These are phyloP conservation scores for Coniochaeta prunicola DNA, from an alignment of 2,329 filamentous ascomycete species.

Conservation along the genomic window DNA sequence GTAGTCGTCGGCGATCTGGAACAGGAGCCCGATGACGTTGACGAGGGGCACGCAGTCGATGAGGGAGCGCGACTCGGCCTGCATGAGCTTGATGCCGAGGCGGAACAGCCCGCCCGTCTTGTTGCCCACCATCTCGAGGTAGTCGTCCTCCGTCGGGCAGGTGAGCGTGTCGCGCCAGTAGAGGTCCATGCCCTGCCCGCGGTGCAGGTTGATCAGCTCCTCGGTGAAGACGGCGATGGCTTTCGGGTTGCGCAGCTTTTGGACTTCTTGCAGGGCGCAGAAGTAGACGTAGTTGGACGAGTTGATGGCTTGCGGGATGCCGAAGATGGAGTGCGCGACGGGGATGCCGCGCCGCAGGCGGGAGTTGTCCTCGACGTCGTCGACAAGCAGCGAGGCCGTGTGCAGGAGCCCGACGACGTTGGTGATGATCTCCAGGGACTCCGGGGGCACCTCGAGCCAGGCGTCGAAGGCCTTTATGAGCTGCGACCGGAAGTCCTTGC, in stretches of 20 bases:
- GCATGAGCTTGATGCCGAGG: conserved; percentile 81
- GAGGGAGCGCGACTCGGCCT: conserved; percentile 55
- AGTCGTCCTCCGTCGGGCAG: conserved; percentile 80
- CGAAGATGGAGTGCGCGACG: conserved; percentile 79
- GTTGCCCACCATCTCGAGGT: conserved; percentile 89
- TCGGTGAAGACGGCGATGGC: conserved; percentile 69
- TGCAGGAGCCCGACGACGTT: conserved; percentile 79
- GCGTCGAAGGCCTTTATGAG: conserved; percentile 75
- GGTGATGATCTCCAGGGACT: conserved; percentile 67
- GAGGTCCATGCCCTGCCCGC: conserved; percentile 85
- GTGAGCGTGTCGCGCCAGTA: conserved; percentile 84
- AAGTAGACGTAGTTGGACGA: conserved; percentile 89
- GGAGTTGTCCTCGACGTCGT: conserved; percentile 78
- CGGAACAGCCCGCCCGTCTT: conserved; percentile 86
- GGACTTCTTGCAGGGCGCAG: conserved; percentile 65
- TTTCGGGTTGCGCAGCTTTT: conserved; percentile 61
- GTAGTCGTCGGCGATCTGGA: conserved; percentile 92
- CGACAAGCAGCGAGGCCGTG: conserved; percentile 74
- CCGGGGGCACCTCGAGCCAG: conserved; percentile 67
- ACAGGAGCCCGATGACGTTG: conserved; percentile 77
- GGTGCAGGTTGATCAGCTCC: conserved; percentile 76
- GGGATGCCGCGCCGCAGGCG: conserved; percentile 70
- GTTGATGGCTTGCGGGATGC: conserved; percentile 83
- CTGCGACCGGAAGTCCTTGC: conserved; percentile 77
- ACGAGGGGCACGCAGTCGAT: conserved; percentile 76